phyloP scores from a whole-genome alignment of 2,329 filamentous ascomycete genomes.

The Malbranchea zuffiana region DNA sequence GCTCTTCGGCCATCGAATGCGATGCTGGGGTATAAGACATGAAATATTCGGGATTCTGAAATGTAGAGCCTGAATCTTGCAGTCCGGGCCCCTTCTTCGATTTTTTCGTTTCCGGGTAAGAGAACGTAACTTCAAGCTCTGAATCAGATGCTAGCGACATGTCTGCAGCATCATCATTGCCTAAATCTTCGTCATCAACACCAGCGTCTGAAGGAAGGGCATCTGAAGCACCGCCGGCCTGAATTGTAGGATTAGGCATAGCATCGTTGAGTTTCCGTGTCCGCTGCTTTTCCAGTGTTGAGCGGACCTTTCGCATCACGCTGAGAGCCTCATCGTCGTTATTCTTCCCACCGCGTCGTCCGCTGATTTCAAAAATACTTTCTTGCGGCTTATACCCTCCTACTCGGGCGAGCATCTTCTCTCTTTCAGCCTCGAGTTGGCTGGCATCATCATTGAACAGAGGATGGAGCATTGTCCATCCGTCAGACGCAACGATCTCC shows the following conservation, averaged over 20 bases:
- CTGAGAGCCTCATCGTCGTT: conserved; percentile 55
- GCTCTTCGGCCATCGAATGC: conserved; percentile 73
- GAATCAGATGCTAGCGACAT: conserved; percentile 51
- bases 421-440: conserved; percentile 57
- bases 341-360: conserved; percentile 60
- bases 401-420: conserved; percentile 79
- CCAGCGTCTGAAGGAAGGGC: conserved; percentile 23
- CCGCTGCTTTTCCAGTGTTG: conserved; percentile 34
- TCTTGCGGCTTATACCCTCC: conserved; percentile 81
- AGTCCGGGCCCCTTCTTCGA: conserved; percentile 42
- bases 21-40: conserved; percentile 89
- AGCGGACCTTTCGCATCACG: conserved; percentile 36
- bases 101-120: conserved; percentile 42
- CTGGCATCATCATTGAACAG: conserved; percentile 61
- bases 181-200: conserved; percentile 33
- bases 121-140: conserved; percentile 61
- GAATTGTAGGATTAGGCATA: conserved; percentile 18
- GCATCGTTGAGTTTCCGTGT: conserved; percentile 25
- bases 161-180: conserved; percentile 33
- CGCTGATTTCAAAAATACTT: conserved; percentile 92
- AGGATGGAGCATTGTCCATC: conserved; percentile 64
- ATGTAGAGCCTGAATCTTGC: conserved; percentile 36
- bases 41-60: conserved; percentile 80
- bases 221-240: conserved; percentile 18
- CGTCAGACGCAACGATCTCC: conserved; percentile 57